These are phyloP conservation scores for Acacia crassicarpa DNA, from an alignment of 306 rosid genomes.

Conservation along the genomic window DNA sequence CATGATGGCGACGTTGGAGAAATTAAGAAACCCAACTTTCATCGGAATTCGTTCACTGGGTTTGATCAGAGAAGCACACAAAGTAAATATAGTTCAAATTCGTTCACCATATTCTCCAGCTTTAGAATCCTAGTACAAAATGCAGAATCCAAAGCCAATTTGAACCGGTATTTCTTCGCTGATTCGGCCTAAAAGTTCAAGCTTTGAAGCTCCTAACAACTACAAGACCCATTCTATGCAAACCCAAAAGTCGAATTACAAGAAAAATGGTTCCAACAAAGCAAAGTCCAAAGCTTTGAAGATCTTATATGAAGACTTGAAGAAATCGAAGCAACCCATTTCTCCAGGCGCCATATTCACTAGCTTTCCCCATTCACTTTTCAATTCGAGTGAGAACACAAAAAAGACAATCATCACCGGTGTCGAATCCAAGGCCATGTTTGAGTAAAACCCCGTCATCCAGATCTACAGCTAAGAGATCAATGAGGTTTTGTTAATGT, in stretches of 20 bases:
- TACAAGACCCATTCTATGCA: slow-evolving; percentile 33
- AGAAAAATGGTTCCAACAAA: slow-evolving; percentile 56
- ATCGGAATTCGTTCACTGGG: slow-evolving; percentile 48
- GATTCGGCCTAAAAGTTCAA: slow-evolving; percentile 15
- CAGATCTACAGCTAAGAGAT: slow-evolving; percentile 63
- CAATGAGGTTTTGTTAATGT: slow-evolving; percentile 86
- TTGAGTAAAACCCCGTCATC: slow-evolving; percentile 79
- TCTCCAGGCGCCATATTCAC: slow-evolving; percentile 85
- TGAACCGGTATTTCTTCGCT: slow-evolving; percentile 49
- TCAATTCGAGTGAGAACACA: slow-evolving; percentile 58
- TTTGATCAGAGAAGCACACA: slow-evolving; percentile 50
- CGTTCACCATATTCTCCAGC: slow-evolving; percentile 55
- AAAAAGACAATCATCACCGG: slow-evolving; percentile 45
- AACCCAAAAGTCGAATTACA: slow-evolving; percentile 53
- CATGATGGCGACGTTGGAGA: no score
- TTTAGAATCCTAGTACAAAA: slow-evolving; percentile 58
- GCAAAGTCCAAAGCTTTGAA: slow-evolving; percentile 78
- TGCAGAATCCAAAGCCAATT: slow-evolving; percentile 71
- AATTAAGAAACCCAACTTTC: no score
- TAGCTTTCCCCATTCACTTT: slow-evolving; percentile 81
- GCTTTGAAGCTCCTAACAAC: slow-evolving; percentile 12
- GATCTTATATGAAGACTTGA: slow-evolving; percentile 79
- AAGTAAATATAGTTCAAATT: slow-evolving; percentile 35
- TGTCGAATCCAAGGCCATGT: slow-evolving; percentile 59
- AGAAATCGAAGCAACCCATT: slow-evolving; percentile 80